These are phyloP conservation scores for Lodderomyces metapsilosis DNA, from an alignment of 1,139 yeast species.

Conservation along the genomic window DNA sequence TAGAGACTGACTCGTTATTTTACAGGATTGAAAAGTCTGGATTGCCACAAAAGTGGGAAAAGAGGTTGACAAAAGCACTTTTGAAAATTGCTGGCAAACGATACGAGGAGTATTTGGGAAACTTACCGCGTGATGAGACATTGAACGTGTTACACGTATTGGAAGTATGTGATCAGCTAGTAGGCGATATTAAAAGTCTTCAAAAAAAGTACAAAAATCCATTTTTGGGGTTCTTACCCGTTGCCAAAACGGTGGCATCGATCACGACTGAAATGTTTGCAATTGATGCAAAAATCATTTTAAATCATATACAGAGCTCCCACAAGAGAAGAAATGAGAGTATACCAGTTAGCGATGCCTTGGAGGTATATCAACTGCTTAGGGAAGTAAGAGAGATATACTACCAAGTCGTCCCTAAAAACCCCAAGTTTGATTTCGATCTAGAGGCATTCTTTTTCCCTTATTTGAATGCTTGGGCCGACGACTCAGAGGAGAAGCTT, in stretches of 20 bases:
- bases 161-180: constrained; percentile 56
- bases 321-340: constrained; percentile 34
- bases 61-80: constrained; percentile 47
- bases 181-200: constrained; percentile 48
- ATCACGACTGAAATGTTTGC: constrained; percentile 61
- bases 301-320: constrained; percentile 52
- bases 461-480: constrained; percentile 56
- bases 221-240: constrained; percentile 55
- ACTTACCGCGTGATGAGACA: constrained; percentile 61
- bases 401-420: constrained; percentile 44
- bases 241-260: constrained; percentile 55
- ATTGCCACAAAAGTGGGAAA: constrained; percentile 50
- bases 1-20: constrained; percentile 51
- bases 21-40: constrained; percentile 34
- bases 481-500: constrained; percentile 50
- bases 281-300: constrained; percentile 61
- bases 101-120: constrained; percentile 56
- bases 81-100: constrained; percentile 55
- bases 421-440: constrained; percentile 47
- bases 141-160: constrained; percentile 58
- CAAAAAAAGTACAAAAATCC: constrained; percentile 65
- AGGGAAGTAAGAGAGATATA: constrained; percentile 55
- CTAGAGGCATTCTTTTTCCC: constrained; percentile 62
- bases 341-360: constrained; percentile 58
- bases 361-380: constrained; percentile 57